phyloP scores from a whole-genome alignment of 225 moss, liverwort and hornwort genomes.

The Pleurozium schreberi region DNA sequence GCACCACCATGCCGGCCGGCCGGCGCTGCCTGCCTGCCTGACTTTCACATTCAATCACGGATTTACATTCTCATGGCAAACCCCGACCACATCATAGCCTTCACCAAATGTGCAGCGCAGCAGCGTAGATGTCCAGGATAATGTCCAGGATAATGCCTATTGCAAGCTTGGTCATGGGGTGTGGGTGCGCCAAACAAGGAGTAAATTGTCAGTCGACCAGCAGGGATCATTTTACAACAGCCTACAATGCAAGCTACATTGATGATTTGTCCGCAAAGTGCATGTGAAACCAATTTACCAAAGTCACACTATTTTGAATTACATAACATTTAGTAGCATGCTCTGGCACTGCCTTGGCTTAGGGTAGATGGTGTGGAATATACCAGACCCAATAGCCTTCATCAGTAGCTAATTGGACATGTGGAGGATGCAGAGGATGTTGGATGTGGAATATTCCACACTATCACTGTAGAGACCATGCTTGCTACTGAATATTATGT shows the following conservation, averaged over 20 bases:
- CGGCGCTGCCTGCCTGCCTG: not conserved
- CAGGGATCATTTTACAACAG: too few species aligned
- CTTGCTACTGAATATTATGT: too few species aligned
- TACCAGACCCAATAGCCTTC: too few species aligned
- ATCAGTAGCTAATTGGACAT: too few species aligned
- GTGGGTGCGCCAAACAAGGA: not conserved
- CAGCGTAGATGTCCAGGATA: not conserved
- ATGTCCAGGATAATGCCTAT: not conserved
- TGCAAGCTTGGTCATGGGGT: not conserved
- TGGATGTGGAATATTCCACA: too few species aligned
- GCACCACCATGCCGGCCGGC: not conserved
- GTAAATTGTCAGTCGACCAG: not conserved
- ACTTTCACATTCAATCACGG: slow-evolving; percentile 2
- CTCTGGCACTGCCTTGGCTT: too few species aligned
- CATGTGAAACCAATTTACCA: not conserved
- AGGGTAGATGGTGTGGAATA: too few species aligned
- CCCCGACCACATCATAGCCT: slow-evolving; percentile 23
- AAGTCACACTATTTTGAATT: not conserved
- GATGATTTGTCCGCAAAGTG: not conserved
- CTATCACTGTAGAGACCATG: too few species aligned
- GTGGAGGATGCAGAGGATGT: too few species aligned
- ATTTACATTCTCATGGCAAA: not conserved
- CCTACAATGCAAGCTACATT: not conserved
- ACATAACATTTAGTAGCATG: too few species aligned
- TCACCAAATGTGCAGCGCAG: not conserved